Percentiles rank a stretch among this genome's conserved stretches.
Conservation (phyloP, 768 basidiomycete genomes). For the Podaxis rugospora region DNA sequence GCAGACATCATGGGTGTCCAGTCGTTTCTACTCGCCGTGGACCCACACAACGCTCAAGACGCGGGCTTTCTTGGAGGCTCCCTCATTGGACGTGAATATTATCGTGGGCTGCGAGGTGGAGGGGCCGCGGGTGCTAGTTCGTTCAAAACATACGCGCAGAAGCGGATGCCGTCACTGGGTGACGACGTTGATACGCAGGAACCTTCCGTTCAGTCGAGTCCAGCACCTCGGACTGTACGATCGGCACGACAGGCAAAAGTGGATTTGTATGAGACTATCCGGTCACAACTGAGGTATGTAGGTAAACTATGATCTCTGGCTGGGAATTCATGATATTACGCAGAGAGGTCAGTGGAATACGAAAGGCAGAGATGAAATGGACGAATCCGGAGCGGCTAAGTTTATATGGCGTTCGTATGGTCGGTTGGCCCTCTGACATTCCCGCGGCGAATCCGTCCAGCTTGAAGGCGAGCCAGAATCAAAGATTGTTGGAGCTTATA, state of each 20-base stretch:
- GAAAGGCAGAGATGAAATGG: conserved; percentile 76
- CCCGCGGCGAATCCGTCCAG: conserved; percentile 61
- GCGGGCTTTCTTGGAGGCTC: conserved; percentile 64
- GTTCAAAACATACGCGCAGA: conserved; percentile 46
- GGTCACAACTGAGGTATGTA: conserved; percentile 51
- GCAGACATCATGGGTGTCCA: conserved; percentile 46
- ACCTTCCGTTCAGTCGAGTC: conserved; percentile 10
- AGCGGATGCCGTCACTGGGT: conserved; percentile 15
- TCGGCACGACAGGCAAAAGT: conserved; percentile 37
- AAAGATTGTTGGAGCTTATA: conserved; percentile 44
- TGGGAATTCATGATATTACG: background rate
- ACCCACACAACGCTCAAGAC: conserved; percentile 42
- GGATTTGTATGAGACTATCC: conserved; percentile 51
- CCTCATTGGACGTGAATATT: conserved; percentile 57
- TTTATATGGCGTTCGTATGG: conserved; percentile 52
- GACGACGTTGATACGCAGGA: background rate
- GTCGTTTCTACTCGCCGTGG: conserved; percentile 58
- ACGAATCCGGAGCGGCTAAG: conserved; percentile 56
- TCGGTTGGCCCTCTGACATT: conserved; percentile 60
- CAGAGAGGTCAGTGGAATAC: conserved; percentile 53
- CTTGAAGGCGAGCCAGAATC: conserved; percentile 52
- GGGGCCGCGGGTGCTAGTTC: conserved; percentile 52
- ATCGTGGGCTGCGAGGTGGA: conserved; percentile 56
- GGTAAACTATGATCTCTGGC: conserved; percentile 2
- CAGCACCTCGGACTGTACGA: conserved; percentile 15